Percentiles rank a stretch among this genome's conserved stretches.
Conservation (phyloP, 768 basidiomycete species). For the Sporobolomyces pararoseus region DNA sequence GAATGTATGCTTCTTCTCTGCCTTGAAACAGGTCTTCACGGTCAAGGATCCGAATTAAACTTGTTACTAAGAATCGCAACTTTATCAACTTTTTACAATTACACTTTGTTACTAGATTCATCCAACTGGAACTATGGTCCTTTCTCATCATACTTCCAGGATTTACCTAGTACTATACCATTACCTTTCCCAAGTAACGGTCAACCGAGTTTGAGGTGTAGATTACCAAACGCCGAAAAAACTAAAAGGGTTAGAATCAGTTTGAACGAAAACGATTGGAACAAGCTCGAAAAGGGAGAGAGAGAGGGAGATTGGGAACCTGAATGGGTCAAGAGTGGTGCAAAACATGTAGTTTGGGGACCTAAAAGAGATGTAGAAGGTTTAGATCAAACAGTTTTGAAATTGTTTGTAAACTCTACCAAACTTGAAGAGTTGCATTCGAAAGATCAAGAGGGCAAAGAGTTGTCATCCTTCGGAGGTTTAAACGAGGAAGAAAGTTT, state of each 20-base stretch:
- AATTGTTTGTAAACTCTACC: not conserved
- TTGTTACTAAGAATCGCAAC: conserved; percentile 28
- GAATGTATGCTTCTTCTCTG: no score
- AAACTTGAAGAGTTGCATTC: conserved; percentile 11
- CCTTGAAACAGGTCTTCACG: conserved; percentile 22
- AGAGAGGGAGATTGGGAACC: not conserved
- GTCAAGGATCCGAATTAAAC: conserved; percentile 35
- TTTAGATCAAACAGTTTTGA: conserved; percentile 21
- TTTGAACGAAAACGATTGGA: not conserved
- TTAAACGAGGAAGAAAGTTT: conserved; percentile 26
- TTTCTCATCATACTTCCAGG: conserved; percentile 26
- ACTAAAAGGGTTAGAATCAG: conserved; percentile 10
- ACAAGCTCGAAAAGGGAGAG: not conserved
- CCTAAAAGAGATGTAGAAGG: conserved; percentile 31
- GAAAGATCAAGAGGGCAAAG: not conserved
- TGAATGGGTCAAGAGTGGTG: conserved; percentile 2
- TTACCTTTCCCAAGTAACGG: not conserved
- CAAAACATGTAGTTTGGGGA: conserved; percentile 24
- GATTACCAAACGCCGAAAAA: not conserved
- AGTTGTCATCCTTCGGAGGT: not conserved
- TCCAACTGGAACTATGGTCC: conserved; percentile 36
- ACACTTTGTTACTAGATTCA: conserved; percentile 30
- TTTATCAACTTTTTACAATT: conserved; percentile 27
- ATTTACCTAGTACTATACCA: conserved; percentile 3
- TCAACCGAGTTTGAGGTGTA: not conserved